phyloP scores from a whole-genome alignment of 176 grass and related monocot species.

The Zoysia japonica region DNA sequence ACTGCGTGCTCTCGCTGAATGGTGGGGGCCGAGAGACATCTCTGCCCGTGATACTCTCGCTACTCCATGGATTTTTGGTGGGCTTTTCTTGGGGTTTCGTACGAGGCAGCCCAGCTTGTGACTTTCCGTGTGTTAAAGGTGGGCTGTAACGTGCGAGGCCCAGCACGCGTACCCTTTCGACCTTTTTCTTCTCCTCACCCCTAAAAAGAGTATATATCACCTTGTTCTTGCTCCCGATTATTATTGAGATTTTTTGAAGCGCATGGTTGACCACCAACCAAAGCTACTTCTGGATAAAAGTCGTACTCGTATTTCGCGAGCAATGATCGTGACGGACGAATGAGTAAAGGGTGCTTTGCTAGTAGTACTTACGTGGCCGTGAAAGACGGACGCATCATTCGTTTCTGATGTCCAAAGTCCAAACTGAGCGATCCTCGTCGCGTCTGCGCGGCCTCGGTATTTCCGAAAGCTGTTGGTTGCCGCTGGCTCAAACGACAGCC shows the following conservation, averaged over 20 bases:
- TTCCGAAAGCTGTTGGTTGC: conserved; percentile 14
- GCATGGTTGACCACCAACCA: background rate
- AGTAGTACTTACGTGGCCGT: background rate
- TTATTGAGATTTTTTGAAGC: background rate
- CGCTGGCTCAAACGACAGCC: conserved; percentile 34
- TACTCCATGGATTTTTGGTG: background rate
- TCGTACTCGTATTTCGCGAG: background rate
- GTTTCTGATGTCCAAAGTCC: background rate
- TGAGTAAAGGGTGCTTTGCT: background rate
- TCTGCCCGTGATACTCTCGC: no score
- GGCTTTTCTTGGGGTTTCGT: background rate
- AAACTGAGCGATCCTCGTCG: background rate
- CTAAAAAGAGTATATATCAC: background rate
- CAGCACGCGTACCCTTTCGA: background rate
- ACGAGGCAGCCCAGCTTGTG: background rate
- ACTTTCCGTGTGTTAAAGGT: background rate
- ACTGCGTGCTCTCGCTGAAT: no score
- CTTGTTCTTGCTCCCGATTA: background rate
- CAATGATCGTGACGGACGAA: background rate
- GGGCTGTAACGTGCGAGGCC: background rate
- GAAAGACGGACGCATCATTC: background rate
- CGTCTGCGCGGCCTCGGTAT: background rate
- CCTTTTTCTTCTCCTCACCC: background rate
- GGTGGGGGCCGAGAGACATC: no score
- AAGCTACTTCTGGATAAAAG: background rate